These are phyloP conservation scores for Aureobasidium lini DNA, from an alignment of 2,329 filamentous ascomycete species.

Conservation along the genomic window DNA sequence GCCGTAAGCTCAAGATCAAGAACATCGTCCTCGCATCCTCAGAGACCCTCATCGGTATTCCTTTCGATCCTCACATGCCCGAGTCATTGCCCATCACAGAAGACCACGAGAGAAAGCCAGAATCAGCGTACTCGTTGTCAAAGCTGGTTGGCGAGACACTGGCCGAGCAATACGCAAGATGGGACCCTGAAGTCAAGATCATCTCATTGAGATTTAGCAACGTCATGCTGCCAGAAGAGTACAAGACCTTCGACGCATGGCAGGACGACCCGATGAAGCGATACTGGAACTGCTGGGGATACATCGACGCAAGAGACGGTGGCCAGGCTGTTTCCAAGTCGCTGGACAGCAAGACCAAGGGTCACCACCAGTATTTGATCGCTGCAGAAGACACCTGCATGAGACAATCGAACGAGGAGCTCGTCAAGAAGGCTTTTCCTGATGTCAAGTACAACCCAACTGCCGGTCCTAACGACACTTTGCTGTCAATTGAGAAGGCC, in stretches of 20 bases:
- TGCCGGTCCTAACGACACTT: conserved; percentile 16
- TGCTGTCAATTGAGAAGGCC: conserved; percentile 21
- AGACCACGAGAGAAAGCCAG: conserved; percentile 19
- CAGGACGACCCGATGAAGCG: conserved; percentile 19
- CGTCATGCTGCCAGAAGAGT: conserved; percentile 21
- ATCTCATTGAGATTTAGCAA: conserved; percentile 21
- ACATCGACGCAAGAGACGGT: conserved; percentile 20
- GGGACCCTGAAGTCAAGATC: conserved; percentile 20
- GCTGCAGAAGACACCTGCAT: conserved; percentile 21
- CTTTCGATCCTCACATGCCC: conserved; percentile 19
- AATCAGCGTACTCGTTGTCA: conserved; percentile 20
- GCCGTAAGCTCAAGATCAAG: conserved; percentile 20
- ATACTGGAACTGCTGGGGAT: conserved; percentile 23
- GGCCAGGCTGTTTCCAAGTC: conserved; percentile 19
- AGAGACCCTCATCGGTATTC: conserved; percentile 21
- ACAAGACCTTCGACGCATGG: conserved; percentile 19
- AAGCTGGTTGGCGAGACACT: conserved; percentile 21
- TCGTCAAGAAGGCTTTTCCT: conserved; percentile 20
- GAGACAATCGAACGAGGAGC: conserved; percentile 20
- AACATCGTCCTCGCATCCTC: conserved; percentile 21
- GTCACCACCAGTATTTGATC: conserved; percentile 20
- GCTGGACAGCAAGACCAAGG: conserved; percentile 17
- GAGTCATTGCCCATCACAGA: conserved; percentile 19
- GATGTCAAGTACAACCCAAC: conserved; percentile 19
- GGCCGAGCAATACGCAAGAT: conserved; percentile 20